A percentile compares a stretch with the other conserved stretches of the same genome.
These are phyloP conservation scores for Nannizziopsis arthrosporioides DNA, from an alignment of 2,329 filamentous ascomycete species.

Conservation along the genomic window DNA sequence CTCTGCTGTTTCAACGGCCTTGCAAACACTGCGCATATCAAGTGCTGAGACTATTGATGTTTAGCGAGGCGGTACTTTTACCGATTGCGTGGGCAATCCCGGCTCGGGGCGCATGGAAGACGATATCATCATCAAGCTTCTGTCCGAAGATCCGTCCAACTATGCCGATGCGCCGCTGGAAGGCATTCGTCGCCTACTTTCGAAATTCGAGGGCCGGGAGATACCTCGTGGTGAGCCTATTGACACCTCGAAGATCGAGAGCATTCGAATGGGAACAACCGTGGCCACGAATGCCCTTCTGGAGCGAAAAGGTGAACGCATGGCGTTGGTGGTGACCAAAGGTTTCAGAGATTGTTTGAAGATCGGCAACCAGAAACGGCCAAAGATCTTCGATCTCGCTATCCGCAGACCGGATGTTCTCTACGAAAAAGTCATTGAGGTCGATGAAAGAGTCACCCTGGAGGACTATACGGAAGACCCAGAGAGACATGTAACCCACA, in stretches of 20 bases:
- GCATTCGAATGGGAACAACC: slow-evolving; percentile 91
- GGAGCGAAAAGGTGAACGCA: slow-evolving; percentile 79
- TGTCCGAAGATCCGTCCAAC: slow-evolving; percentile 81
- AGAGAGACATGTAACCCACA: slow-evolving; percentile 46
- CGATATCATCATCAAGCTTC: slow-evolving; percentile 73
- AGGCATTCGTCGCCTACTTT: slow-evolving; percentile 76
- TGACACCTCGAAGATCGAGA: slow-evolving; percentile 74
- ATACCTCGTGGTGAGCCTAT: slow-evolving; percentile 69
- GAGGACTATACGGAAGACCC: slow-evolving; percentile 91
- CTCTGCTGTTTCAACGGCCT: slow-evolving; percentile 7
- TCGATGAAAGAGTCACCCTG: slow-evolving; percentile 80
- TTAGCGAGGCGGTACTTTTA: slow-evolving; percentile 77
- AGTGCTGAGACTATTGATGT: slow-evolving; percentile 10
- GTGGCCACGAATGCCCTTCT: slow-evolving; percentile 86
- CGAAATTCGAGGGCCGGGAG: slow-evolving; percentile 59
- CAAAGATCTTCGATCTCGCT: slow-evolving; percentile 80
- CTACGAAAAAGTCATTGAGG: slow-evolving; percentile 74
- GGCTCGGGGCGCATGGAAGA: slow-evolving; percentile 56
- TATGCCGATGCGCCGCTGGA: slow-evolving; percentile 85
- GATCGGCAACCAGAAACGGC: slow-evolving; percentile 83
- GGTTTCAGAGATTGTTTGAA: slow-evolving; percentile 79
- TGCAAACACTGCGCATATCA: background rate
- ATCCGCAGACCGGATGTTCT: slow-evolving; percentile 79
- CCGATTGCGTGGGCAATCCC: slow-evolving; percentile 78
- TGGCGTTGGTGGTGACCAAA: slow-evolving; percentile 74